Evolutionary conservation across 2,329 filamentous ascomycete species (phyloP), one percentile per base, ranked within the genome.

Genomic region (Corinectria fuckeliana): DNA sequence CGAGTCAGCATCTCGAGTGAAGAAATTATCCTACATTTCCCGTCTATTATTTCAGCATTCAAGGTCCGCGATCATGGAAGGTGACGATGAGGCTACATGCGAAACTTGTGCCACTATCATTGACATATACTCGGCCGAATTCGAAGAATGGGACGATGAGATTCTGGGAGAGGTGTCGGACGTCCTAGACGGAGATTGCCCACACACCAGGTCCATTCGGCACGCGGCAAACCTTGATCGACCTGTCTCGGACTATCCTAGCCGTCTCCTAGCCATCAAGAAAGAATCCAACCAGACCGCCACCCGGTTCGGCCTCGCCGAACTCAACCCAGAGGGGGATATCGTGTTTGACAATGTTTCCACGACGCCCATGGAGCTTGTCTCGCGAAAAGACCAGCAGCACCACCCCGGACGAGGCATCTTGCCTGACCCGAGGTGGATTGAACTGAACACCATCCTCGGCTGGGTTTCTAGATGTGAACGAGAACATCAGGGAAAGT

Each of bases 341-440:
- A 50, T 62, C 14, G 14, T 59, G 16, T 59, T 62, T 44, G 47
- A 62, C 39, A 59, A 59, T 39, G 34, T 53, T 8, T 62, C 60
- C 10, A 50, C 34, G 6, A 62, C 60, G 8, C 44, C 30, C 1
- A 52, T 59, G 60, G 50, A 62, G 23, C 51, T 62, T 5, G 51
- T 62, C n/a, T 3, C 26, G 9, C 56, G 21, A 3, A 30, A n/a
- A 16, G 45, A 28, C 23, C 9, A 26, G 1, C 8, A 32, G 7
- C 21, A 38, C 13, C 60, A 59, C 18, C 50, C 50, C 0, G 60
- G 56, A 6, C 39, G 47, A 11, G 60, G 39, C 23, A 36, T 59
- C 6, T 18, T 59, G 21, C 56, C 50, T 20, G 56, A 59, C 13
- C 28, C 30, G 11, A n/a, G 45, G 13, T 62, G 60, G 56, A 50